These are phyloP conservation scores for Aspergillus novofumigatus DNA, from an alignment of 2,329 filamentous ascomycete species.

Conservation along the genomic window DNA sequence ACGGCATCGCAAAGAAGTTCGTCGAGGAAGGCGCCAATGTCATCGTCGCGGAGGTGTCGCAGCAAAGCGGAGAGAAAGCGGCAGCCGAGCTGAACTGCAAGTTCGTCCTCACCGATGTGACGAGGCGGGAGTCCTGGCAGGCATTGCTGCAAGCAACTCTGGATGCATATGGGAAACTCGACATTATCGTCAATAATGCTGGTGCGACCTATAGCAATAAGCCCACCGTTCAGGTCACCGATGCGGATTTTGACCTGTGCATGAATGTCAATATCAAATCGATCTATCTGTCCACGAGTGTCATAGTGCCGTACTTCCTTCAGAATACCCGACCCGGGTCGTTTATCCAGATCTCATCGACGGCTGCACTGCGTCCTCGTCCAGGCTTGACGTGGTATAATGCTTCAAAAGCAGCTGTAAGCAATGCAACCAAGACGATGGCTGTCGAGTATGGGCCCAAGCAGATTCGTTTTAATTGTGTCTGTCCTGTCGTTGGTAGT, in stretches of 20 bases:
- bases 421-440: slow-evolving; percentile 26
- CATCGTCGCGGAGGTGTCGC: slow-evolving; percentile 34
- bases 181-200: slow-evolving; percentile 46
- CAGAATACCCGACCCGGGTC: slow-evolving; percentile 30
- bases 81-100: slow-evolving; percentile 17
- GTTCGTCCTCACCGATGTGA: slow-evolving; percentile 25
- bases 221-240: slow-evolving; percentile 35
- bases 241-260: slow-evolving; percentile 37
- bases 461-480: slow-evolving; percentile 22
- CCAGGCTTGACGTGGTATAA: slow-evolving; percentile 42
- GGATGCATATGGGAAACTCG: slow-evolving; percentile 26
- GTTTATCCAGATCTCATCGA: slow-evolving; percentile 41
- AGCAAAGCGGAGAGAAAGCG: slow-evolving; percentile 20
- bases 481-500: slow-evolving; percentile 22
- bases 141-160: slow-evolving; percentile 20
- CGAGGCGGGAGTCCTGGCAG: slow-evolving; percentile 24
- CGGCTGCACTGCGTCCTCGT: slow-evolving; percentile 35
- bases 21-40: slow-evolving; percentile 35
- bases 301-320: slow-evolving; percentile 34
- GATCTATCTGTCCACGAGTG: slow-evolving; percentile 32
- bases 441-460: slow-evolving; percentile 23
- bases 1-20: slow-evolving; percentile 33
- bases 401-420: slow-evolving; percentile 38
- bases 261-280: slow-evolving; percentile 40
- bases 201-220: slow-evolving; percentile 36